Base-by-base conservation (phyloP, 108 stramenopile species). In the Skeletonema menzelii region DNA sequence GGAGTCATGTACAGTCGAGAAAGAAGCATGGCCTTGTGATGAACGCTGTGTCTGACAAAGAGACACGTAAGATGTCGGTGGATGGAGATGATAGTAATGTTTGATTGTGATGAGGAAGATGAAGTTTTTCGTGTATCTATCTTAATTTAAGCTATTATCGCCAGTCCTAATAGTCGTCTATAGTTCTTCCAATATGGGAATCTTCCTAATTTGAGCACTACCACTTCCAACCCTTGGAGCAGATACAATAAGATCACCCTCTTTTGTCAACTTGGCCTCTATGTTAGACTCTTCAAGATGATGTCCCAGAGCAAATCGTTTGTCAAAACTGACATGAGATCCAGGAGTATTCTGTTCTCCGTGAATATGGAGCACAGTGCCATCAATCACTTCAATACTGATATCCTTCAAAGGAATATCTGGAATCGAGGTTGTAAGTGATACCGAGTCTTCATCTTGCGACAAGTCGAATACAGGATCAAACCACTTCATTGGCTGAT, bases 241-340 rank as follows among this genome's bases (percentile, higher is more conserved):
- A 19, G 64, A 59, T 17, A 74, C 73, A 55, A 65, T 56, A 27
- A 74, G 64, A 2, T 47, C 53, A 28, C 73, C 73, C 17, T 42
- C 73, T n/a, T 74, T 74, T 13, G 55, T 74, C 61, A 74, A 32
- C 57, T 31, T 65, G 5, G 73, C 73, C 15, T 66, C 26, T 57
- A 74, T 35, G 22, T 46, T 58, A 8, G 64, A 42, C 27, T 74
- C 64, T 26, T 74, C 59, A n/a, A 74, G 27, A 12, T 74, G 60
- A 17, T 65, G 62, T 22, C 73, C 73, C 17, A 74, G 65, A 20
- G 73, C 58, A 20, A 65, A 74, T 6, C 64, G 26, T 19, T 74
- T 74, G 38, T 74, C 73, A 30, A 74, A 74, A 30, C 65, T 74
- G 5, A 74, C 38, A 22, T 65, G 73, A n/a, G 73, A 74, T 4